Percentiles rank a stretch among this genome's conserved stretches.
Conservation (phyloP, 2,329 filamentous ascomycete genomes). For the Penicillium sp. region DNA sequence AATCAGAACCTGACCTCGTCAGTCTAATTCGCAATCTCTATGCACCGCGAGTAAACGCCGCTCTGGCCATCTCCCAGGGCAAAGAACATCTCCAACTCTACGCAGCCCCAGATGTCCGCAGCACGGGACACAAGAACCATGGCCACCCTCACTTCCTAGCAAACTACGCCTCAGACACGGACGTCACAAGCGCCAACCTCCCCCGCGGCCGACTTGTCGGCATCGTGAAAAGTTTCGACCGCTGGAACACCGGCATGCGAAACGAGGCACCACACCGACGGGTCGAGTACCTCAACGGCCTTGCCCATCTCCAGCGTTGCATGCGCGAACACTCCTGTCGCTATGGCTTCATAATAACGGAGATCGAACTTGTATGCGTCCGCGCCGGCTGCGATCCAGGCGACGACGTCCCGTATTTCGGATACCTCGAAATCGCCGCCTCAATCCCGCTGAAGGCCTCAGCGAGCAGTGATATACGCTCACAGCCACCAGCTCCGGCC, state of each 20-base stretch:
- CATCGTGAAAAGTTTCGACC: conserved; percentile 85
- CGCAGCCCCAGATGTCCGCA: conserved; percentile 37
- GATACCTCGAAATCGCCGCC: conserved; percentile 72
- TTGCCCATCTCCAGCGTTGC: conserved; percentile 79
- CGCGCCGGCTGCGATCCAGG: conserved; percentile 66
- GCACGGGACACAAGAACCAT: conserved; percentile 38
- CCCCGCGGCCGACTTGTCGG: conserved; percentile 66
- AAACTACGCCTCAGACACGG: conserved; percentile 52
- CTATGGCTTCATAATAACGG: conserved; percentile 94
- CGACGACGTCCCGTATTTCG: conserved; percentile 70
- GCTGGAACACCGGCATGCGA: conserved; percentile 94
- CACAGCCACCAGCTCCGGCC: conserved; percentile 20
- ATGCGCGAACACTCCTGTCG: conserved; percentile 93
- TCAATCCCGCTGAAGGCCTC: conserved; percentile 53
- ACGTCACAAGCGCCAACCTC: conserved; percentile 48
- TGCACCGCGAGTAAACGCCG: conserved; percentile 80
- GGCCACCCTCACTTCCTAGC: conserved; percentile 52
- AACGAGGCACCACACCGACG: conserved; percentile 77
- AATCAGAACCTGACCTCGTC: conserved; percentile 73
- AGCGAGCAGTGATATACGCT: conserved; percentile 16
- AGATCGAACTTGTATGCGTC: conserved; percentile 89
- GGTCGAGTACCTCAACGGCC: conserved; percentile 81
- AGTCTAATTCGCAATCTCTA: conserved; percentile 73
- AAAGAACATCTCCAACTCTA: conserved; percentile 54
- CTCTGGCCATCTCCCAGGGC: conserved; percentile 70